Percentiles rank a stretch among this genome's conserved stretches.
Evolutionary conservation across 1,139 yeast genomes (phyloP).

Genomic region (Sugiyamaella japonica): DNA sequence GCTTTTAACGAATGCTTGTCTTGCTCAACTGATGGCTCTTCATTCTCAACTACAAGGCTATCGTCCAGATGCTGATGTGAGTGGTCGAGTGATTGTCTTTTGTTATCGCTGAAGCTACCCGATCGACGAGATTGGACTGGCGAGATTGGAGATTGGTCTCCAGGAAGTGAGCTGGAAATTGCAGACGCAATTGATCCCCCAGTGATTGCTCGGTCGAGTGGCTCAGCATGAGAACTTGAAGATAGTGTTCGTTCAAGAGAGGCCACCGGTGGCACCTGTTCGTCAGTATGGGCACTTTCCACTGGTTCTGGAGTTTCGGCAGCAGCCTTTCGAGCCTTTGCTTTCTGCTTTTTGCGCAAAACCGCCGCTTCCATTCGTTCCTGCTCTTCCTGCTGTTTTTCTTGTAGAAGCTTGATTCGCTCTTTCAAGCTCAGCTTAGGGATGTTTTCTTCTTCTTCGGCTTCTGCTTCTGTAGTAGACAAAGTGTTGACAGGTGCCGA

Average conservation of each 20-base stretch:
- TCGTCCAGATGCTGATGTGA: constrained; percentile 11
- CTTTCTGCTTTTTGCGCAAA: constrained; percentile 58
- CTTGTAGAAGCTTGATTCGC: constrained; percentile 78
- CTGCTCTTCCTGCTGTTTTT: constrained; percentile 78
- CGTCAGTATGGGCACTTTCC: background rate
- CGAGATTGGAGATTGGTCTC: constrained; percentile 5
- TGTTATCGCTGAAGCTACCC: constrained; percentile 16
- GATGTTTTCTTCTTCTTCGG: constrained; percentile 47
- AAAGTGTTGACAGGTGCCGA: constrained; percentile 24
- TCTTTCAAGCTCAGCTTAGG: constrained; percentile 86
- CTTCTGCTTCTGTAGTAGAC: constrained; percentile 33
- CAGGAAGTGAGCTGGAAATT: background rate
- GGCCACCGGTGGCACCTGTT: background rate
- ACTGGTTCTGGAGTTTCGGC: constrained; percentile 13
- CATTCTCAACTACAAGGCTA: constrained; percentile 25
- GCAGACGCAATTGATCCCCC: constrained; percentile 24
- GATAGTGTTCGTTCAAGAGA: constrained; percentile 23
- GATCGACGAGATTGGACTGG: constrained; percentile 14
- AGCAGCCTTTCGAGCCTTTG: constrained; percentile 21
- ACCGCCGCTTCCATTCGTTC: constrained; percentile 69
- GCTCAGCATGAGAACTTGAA: constrained; percentile 23
- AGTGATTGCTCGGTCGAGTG: constrained; percentile 21
- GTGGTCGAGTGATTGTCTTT: constrained; percentile 16
- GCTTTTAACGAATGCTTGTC: background rate
- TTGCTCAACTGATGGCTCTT: constrained; percentile 16